These are phyloP conservation scores for Leccinellum rugosiceps DNA, from an alignment of 768 basidiomycete genomes.

Conservation along the genomic window DNA sequence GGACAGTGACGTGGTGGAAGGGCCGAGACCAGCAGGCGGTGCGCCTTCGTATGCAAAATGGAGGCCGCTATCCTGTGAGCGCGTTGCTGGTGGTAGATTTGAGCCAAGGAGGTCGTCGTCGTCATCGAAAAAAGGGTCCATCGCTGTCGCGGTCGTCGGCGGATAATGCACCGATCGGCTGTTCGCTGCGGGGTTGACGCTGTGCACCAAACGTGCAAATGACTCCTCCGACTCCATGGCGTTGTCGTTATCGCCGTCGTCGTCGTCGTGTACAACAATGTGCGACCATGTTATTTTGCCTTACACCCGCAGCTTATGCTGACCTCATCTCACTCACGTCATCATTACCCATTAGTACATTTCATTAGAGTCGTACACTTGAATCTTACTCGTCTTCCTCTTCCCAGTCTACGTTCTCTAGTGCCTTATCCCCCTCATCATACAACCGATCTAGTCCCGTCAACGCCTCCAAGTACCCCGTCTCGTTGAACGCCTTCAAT, in stretches of 20 bases:
- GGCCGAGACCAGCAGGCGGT: slow-evolving; percentile 55
- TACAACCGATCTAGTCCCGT: slow-evolving; percentile 80
- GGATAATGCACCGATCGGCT: slow-evolving; percentile 45
- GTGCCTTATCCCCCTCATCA: slow-evolving; percentile 64
- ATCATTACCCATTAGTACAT: too few relatives aligned
- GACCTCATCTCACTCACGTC: slow-evolving; percentile 3
- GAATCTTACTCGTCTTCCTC: slow-evolving; percentile 42
- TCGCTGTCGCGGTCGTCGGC: slow-evolving; percentile 35
- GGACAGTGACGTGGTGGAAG: slow-evolving; percentile 43
- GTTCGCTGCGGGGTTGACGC: slow-evolving; percentile 25
- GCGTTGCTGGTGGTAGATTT: slow-evolving; percentile 30
- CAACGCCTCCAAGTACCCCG: slow-evolving; percentile 65
- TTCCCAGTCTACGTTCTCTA: slow-evolving; percentile 78
- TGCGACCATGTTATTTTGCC: too few relatives aligned
- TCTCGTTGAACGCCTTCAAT: slow-evolving; percentile 77
- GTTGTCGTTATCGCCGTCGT: slow-evolving; percentile 7
- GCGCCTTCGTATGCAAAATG: slow-evolving; percentile 59
- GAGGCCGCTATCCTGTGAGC: slow-evolving; percentile 46
- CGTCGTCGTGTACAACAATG: background rate
- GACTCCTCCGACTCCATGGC: slow-evolving; percentile 28
- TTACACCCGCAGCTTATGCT: background rate
- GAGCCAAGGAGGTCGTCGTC: slow-evolving; percentile 51
- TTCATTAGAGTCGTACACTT: background rate
- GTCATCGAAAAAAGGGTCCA: slow-evolving; percentile 85
- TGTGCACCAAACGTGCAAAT: slow-evolving; percentile 26